Evolutionary conservation across 805 yeast genomes (phyloP).

Genomic region (Citeromyces matritensis): DNA sequence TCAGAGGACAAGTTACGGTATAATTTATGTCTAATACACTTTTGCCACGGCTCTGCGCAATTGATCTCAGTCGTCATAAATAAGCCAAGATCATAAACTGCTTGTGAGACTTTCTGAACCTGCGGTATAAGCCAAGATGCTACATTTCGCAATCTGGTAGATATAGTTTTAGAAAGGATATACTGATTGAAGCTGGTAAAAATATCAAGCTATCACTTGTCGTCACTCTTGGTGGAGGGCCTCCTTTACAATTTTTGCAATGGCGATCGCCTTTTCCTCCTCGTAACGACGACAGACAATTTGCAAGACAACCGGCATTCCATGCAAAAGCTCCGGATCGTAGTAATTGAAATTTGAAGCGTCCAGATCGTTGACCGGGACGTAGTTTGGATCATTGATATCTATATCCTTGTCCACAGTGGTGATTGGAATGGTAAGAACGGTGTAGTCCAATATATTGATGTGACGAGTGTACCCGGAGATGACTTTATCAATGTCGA

Average conservation of each 20-base stretch:
- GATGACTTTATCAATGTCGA: conserved; percentile 20
- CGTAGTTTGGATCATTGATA: conserved; percentile 6
- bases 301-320: conserved; percentile 43
- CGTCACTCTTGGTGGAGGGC: too few species aligned
- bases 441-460: conserved; percentile 37
- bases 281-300: conserved; percentile 36
- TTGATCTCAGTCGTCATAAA: too few species aligned
- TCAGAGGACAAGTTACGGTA: too few species aligned
- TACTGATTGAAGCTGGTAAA: too few species aligned
- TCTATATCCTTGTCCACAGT: conserved; percentile 20
- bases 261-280: conserved; percentile 38
- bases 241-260: conserved; percentile 12
- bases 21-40: too few species aligned
- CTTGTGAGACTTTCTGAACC: too few species aligned
- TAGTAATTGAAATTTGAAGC: conserved; percentile 19
- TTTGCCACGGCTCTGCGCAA: too few species aligned
- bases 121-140: too few species aligned
- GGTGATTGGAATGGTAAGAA: conserved; percentile 26
- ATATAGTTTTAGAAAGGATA: too few species aligned
- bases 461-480: conserved; percentile 39
- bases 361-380: conserved; percentile 15
- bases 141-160: too few species aligned
- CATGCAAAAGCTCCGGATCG: conserved; percentile 27
- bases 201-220: too few species aligned
- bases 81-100: too few species aligned